Evolutionary conservation across 1,284 basidiomycete species (phyloP), one percentile per base, ranked within the genome.

Genomic region (Waitea zeae): DNA sequence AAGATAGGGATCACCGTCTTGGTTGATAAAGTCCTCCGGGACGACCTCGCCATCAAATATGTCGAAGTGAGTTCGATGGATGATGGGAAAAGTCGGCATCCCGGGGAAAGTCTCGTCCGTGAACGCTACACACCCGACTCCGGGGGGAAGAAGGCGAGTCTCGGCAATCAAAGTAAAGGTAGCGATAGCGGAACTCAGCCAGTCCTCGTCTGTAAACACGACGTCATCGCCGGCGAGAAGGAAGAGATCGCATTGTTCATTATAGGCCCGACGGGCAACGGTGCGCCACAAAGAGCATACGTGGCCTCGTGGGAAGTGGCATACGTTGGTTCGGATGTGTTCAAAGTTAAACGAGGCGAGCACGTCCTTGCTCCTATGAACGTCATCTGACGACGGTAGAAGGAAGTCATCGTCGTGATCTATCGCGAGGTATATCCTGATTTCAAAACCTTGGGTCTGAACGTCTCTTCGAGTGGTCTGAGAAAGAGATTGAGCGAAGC

Each of bases 211-310:
- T 13, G 55, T 43, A 5, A 73, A 39, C 17, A 50, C 44, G 2
- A 72, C 60, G 38, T 72, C 69, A 39, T 73, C 68, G 5, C 68
- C 68, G 53, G 72, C 51, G n/a, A 73, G 57, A 3, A 60, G 53
- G 38, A 64, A 58, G 42, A 68, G 73, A 36, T 68, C 59, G 37
- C 62, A 68, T 0, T 46, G 41, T 31, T 68, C 64, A 14, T 53
- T 30, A 56, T 58, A 70, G 4, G 70, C 71, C 32, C 39, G 43
- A 27, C 45, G 50, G 5, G 71, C 67, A 31, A 58, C 59, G 26
- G 62, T 53, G 24, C 64, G 47, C 71, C 70, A 74, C 12, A 71
- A 58, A 12, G 53, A 53, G 40, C 70, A 73, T 18, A 73, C 54
- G 36, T 63, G 54, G 0, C 69, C 69, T 2, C 47, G 46, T 0